Percentiles rank a stretch among this genome's conserved stretches.
Conservation (phyloP, 2,329 filamentous ascomycete genomes). For the Aspergillus persii region DNA sequence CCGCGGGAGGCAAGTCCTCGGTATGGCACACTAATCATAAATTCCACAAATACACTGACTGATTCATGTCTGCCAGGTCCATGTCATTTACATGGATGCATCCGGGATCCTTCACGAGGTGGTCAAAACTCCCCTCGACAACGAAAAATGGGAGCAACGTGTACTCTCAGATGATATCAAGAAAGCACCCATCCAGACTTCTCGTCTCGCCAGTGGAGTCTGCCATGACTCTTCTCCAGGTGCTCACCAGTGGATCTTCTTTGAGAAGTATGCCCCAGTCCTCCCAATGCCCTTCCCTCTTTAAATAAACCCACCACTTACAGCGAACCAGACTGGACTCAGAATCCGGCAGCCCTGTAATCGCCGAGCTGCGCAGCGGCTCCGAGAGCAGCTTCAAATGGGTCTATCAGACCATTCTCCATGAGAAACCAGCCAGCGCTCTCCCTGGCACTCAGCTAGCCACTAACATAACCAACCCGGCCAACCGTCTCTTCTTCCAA, state of each 20-base stretch:
- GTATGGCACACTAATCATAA: background rate
- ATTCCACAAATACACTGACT: background rate
- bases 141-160: background rate
- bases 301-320: background rate
- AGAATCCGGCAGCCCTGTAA: background rate
- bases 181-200: background rate
- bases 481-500: conserved; percentile 1
- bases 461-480: background rate
- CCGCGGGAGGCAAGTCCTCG: background rate
- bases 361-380: conserved; percentile 1
- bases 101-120: background rate
- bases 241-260: background rate
- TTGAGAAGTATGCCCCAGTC: background rate
- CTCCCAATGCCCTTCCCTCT: background rate
- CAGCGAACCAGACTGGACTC: background rate
- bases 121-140: background rate
- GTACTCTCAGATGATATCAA: background rate
- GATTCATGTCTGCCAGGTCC: background rate
- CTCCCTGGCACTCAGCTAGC: conserved; percentile 4
- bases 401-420: background rate
- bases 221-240: background rate
- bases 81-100: background rate
- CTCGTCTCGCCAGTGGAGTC: background rate
- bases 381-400: background rate
- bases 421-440: background rate